phyloP scores from a whole-genome alignment of 768 basidiomycete species.

The Amanita polypyramis region DNA sequence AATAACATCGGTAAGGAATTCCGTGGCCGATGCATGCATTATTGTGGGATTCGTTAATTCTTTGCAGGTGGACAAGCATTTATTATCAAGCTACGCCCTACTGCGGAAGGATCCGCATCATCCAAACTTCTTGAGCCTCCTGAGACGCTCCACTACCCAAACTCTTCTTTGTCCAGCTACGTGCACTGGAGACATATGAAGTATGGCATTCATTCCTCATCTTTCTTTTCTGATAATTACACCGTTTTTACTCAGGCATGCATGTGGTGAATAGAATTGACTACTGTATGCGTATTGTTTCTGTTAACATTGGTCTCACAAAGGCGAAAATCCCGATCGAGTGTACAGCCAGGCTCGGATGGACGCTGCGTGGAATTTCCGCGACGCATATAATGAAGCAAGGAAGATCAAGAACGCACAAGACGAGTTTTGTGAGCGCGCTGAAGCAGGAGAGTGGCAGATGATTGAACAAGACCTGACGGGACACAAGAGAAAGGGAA shows the following conservation, averaged over 20 bases:
- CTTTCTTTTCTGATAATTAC: constrained; percentile 1
- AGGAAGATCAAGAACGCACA: constrained; percentile 55
- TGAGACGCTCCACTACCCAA: constrained; percentile 32
- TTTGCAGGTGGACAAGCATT: constrained; percentile 64
- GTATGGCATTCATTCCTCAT: constrained; percentile 19
- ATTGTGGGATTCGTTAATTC: not conserved
- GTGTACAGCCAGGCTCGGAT: constrained; percentile 40
- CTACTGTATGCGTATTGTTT: constrained; percentile 9
- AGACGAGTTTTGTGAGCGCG: constrained; percentile 53
- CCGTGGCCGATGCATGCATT: not conserved
- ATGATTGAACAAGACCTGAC: constrained; percentile 16
- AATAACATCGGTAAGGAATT: constrained; percentile 37
- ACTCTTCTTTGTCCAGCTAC: constrained; percentile 21
- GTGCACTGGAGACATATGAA: constrained; percentile 72
- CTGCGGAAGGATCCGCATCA: constrained; percentile 54
- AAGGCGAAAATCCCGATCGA: constrained; percentile 51
- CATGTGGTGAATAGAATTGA: constrained; percentile 37
- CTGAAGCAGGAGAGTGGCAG: constrained; percentile 32
- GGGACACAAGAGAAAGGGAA: constrained; percentile 7
- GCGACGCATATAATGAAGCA: constrained; percentile 63
- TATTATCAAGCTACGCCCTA: constrained; percentile 66
- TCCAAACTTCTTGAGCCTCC: constrained; percentile 71
- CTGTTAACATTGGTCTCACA: not conserved
- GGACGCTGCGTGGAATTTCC: constrained; percentile 59
- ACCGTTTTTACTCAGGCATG: constrained; percentile 34